phyloP scores from a whole-genome alignment of 2,329 filamentous ascomycete genomes.

The Podosphaera fusca region DNA sequence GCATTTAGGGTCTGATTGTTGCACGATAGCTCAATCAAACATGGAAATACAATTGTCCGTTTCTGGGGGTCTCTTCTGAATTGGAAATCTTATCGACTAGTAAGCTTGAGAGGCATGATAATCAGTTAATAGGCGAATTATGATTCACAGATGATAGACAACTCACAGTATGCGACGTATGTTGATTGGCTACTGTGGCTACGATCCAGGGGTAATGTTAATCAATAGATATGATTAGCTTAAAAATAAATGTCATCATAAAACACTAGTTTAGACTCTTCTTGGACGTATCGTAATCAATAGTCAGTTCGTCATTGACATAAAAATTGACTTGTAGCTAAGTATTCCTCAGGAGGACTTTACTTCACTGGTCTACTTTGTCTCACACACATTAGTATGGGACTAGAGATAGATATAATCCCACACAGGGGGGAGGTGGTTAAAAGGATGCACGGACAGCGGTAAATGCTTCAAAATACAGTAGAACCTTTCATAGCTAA shows the following conservation, averaged over 20 bases:
- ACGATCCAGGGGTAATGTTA: not conserved
- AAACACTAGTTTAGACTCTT: not conserved
- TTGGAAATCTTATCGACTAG: not conserved
- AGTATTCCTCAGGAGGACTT: too few relatives aligned
- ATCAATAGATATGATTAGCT: not conserved
- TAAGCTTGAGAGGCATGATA: not conserved
- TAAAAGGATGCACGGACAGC: too few relatives aligned
- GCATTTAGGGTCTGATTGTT: not conserved
- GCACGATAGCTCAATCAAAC: not conserved
- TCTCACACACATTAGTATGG: too few relatives aligned
- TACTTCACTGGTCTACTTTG: too few relatives aligned
- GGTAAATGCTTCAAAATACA: too few relatives aligned
- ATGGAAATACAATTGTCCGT: not conserved
- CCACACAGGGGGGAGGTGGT: too few relatives aligned
- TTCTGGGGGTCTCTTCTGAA: not conserved
- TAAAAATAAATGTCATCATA: not conserved
- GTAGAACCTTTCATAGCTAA: too few relatives aligned
- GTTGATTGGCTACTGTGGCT: not conserved
- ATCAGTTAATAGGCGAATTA: not conserved
- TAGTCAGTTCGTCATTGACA: too few relatives aligned
- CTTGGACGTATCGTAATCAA: not conserved
- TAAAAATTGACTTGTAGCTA: too few relatives aligned
- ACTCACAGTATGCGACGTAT: not conserved
- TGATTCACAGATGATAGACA: not conserved
- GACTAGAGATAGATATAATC: too few relatives aligned